Conservation (phyloP, 139 green algal species). For the Micractinium sp. region DNA sequence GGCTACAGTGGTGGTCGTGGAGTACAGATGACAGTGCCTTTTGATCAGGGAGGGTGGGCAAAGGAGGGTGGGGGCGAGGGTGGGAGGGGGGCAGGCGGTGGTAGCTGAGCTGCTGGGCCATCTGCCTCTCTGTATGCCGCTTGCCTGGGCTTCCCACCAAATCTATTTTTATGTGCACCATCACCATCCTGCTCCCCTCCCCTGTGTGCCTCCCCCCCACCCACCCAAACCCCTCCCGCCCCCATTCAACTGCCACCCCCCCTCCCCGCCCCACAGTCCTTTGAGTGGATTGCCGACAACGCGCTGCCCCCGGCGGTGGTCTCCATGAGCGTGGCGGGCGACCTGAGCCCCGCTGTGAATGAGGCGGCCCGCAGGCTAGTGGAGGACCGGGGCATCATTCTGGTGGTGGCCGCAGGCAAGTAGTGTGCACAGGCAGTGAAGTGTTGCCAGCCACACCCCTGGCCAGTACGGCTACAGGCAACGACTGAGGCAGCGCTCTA, state of each 20-base stretch:
- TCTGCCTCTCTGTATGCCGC: neutral
- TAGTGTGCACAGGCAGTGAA: no score
- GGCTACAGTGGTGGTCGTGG: neutral
- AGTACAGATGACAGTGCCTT: no score
- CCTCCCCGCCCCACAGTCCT: neutral
- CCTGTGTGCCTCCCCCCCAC: neutral
- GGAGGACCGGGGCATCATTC: conserved; percentile 35
- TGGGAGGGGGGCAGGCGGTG: neutral
- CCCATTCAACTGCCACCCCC: neutral
- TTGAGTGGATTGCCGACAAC: conserved; percentile 65
- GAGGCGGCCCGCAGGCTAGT: conserved; percentile 57
- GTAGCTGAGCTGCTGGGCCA: neutral
- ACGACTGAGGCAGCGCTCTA: no score
- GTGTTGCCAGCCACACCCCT: no score
- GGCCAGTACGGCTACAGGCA: no score
- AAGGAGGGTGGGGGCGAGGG: neutral
- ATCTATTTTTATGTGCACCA: neutral
- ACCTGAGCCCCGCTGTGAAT: conserved; percentile 56
- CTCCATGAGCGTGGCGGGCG: conserved; percentile 66
- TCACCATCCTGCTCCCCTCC: neutral
- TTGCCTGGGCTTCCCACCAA: neutral
- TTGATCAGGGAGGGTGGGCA: no score
- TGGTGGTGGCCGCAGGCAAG: conserved; percentile 68
- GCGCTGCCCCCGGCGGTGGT: conserved; percentile 57
- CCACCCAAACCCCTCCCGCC: neutral